Evolutionary conservation across 1,284 basidiomycete genomes (phyloP), one percentile per base, ranked within the genome.

Genomic region (Ustanciosporium gigantosporum): DNA sequence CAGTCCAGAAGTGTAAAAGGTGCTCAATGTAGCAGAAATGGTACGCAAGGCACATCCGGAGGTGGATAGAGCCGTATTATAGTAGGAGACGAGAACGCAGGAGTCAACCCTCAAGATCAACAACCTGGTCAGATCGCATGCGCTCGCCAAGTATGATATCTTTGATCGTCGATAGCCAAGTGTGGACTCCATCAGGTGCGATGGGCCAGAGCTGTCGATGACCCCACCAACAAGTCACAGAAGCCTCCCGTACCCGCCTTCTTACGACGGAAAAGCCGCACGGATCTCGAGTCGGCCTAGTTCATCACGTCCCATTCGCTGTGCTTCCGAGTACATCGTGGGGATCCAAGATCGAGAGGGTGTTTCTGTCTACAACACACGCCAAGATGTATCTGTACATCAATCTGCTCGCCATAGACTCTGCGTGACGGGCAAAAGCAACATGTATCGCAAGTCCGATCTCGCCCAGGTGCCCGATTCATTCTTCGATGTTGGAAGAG

Each of bases 361-460:
- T 90, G 1, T 99, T 96, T 77, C 81, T 99, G 40, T 95, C 94
- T 76, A 94, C 91, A 4, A 96, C 91, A 42, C 95, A 98, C 74
- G 94, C 94, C 14, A 97, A 95, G 79, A 98, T 98, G 94, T 99
- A 99, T 74, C 83, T 97, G 43, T 92, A 92, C 8, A 91, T 99
- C 78, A 95, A 95, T 79, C 82, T 71, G 0, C 81, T 89, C 37
- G 87, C 87, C 4, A 80, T 96, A 47, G 95, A 96, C 43, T 94
- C 91, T 99, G 95, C 77, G 91, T 98, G 13, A 89, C 97, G 65
- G 95, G 95, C 64, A 99, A 99, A 80, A 93, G 91, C 46, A 93
- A 92, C 79, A 79, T 99, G 58, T 98, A 93, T 79, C 87, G 90
- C 36, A 88, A 90, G 43, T 88, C 89, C 27, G 91, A 95, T 76